Evolutionary conservation across 305 asterid species (phyloP), one percentile per base, ranked within the genome.

Genomic region (Ilex paraguariensis): DNA sequence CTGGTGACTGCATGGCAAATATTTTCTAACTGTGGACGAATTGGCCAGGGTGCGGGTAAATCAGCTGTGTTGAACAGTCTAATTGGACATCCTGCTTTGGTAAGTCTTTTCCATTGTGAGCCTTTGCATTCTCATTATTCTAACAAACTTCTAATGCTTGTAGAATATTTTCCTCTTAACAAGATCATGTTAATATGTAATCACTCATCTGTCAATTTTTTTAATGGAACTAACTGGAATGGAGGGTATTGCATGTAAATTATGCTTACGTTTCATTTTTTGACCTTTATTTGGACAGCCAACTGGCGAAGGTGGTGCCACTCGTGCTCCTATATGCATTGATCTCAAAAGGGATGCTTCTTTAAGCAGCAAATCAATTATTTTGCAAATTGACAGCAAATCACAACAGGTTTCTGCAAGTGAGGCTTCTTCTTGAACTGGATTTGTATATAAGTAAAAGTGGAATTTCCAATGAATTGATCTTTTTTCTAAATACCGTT

Each of bases 321-420:
- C 91, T 32, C 88, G 88, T 68, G 86, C 88, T 70, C 86, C 88
- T 33, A 80, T 82, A 61, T 77, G 79, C 67, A 71, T 84, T 66
- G 86, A 82, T 55, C 75, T 84, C 57, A 74, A 75, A 49, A 80
- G 81, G 77, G 88, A 82, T 59, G 69, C 65, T 60, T 82, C 86
- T 45, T 70, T 80, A 62, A 82, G 83, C 79, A 74, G 82, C 84
- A 82, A 70, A 67, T 77, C 83, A 62, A 77, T 75, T 52, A 57
- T 84, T 56, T 71, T 90, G 86, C 97, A 86, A 79, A 90, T 94
- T 62, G 96, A 94, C 70, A 93, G 95, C 82, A 93, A 90, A 84
- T 82, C 95, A 52, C 95, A 93, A 70, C 87, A 62, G 53, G 97
- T 90, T 66, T 75, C 94, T 71, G 96, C 99, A 71, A 94, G 99